Evolutionary conservation across 148 eudicot species (phyloP), one percentile per base, ranked within the genome.

Genomic region (Diospyros lotus): DNA sequence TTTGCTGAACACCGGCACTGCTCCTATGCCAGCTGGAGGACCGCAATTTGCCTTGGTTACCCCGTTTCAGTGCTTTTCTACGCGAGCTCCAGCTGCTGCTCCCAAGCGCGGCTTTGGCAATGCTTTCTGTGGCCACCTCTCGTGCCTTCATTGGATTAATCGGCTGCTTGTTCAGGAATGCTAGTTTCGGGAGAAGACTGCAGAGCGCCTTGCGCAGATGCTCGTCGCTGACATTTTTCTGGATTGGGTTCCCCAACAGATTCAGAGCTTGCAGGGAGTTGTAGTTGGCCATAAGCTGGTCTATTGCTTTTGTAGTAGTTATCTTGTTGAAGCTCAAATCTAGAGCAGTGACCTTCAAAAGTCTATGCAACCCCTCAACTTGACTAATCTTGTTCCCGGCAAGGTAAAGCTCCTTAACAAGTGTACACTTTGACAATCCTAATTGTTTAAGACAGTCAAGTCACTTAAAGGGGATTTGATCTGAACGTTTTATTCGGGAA

Each of bases 321-420:
- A 94, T 90, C 83, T 94, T 94, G 84, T 94, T 94, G 86, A 92
- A 94, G 87, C 98, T 88, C 55, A 94, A 82, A 82, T 94, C 98
- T 43, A 94, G 80, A 55, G 90, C 82, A 10, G 83, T 82, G 28
- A 94, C 87, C 82, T 94, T 94, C 82, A 90, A 71, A 28, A 89
- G 88, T 76, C 99, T 82, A 71, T 95, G 97, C 41, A 92, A 82
- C 67, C 99, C 99, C 75, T 95, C 99, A 4, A 95, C 94, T 69
- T 86, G 91, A 64, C 96, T 89, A 40, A 93, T 89, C 80, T 95
- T 92, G 87, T 95, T 92, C 43, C 97, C 97, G 2, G 93, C 89
- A 52, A 92, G 74, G 73, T 92, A 92, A 62, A 95, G 82, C 84
- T 95, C 99, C 80, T 93, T 95, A 13, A 95, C 82, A 14, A 91